A percentile compares a stretch with the other conserved stretches of the same genome.
These are phyloP conservation scores for Myxozyma neglecta DNA, from an alignment of 805 yeast genomes.

Conservation along the genomic window DNA sequence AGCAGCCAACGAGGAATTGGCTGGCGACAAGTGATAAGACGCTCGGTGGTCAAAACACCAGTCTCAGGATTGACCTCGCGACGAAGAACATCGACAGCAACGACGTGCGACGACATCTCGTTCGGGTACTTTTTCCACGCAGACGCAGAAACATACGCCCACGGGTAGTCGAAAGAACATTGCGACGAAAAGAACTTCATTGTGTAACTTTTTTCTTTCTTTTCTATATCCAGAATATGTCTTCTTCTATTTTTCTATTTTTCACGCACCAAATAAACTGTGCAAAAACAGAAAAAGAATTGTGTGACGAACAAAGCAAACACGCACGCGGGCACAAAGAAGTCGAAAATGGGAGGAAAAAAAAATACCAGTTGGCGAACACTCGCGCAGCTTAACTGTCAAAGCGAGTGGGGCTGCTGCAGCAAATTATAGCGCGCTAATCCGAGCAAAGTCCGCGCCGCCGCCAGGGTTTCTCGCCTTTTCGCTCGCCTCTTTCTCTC, in stretches of 20 bases:
- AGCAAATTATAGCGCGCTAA: too few relatives aligned
- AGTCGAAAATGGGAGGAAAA: not conserved
- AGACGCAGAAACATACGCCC: conserved; percentile 85
- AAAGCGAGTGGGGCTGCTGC: too few relatives aligned
- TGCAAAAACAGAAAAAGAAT: not conserved
- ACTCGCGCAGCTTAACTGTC: too few relatives aligned
- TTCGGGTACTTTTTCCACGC: conserved; percentile 99
- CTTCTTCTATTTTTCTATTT: not conserved
- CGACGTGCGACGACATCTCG: conserved; percentile 86
- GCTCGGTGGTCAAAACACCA: conserved; percentile 68
- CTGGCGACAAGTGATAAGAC: conserved; percentile 86
- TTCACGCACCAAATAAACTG: not conserved
- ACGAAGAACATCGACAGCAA: conserved; percentile 83
- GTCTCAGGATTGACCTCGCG: conserved; percentile 62
- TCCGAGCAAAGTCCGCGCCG: too few relatives aligned
- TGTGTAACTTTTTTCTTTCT: not conserved
- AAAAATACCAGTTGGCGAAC: too few relatives aligned
- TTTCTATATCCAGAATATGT: not conserved
- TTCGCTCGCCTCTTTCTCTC: too few relatives aligned
- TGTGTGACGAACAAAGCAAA: not conserved
- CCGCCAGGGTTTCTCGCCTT: too few relatives aligned
- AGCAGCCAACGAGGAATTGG: conserved; percentile 80
- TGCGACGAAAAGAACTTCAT: conserved; percentile 80
- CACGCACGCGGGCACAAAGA: conserved; percentile 7
- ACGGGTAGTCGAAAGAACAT: conserved; percentile 75